Evolutionary conservation across 225 moss, liverwort and hornwort genomes (phyloP).

Genomic region (Neckera pumila): DNA sequence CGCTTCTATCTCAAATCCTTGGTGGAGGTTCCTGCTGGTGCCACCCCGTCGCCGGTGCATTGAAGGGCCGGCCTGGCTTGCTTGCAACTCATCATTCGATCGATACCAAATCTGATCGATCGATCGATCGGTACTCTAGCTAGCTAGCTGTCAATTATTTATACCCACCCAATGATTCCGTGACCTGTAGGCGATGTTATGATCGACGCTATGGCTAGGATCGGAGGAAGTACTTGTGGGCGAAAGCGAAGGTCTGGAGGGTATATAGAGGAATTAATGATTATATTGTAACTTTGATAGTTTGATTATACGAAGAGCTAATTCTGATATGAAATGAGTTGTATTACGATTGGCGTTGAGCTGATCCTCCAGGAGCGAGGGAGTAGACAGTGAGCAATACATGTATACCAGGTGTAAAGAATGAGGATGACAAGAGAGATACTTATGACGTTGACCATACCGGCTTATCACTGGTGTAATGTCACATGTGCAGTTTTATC

Average conservation of each 20-base stretch:
- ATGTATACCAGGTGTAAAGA: neutral
- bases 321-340: neutral
- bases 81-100: neutral
- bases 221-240: neutral
- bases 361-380: neutral
- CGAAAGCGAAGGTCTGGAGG: neutral
- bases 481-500: neutral
- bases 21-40: slow-evolving; percentile 14
- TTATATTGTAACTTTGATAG: neutral
- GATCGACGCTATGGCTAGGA: neutral
- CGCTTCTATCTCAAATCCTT: slow-evolving; percentile 37
- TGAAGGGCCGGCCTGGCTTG: neutral
- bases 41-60: slow-evolving; percentile 34
- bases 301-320: neutral
- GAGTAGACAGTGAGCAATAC: neutral
- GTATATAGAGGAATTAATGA: neutral
- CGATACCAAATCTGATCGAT: neutral
- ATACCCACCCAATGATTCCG: slow-evolving; percentile 18
- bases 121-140: neutral
- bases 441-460: slow-evolving; percentile 8
- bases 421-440: slow-evolving; percentile 3
- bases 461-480: neutral
- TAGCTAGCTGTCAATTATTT: neutral
- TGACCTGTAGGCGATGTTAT: neutral
- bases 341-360: neutral